These are phyloP conservation scores for Hericium erinaceus DNA, from an alignment of 768 basidiomycete species.

Conservation along the genomic window DNA sequence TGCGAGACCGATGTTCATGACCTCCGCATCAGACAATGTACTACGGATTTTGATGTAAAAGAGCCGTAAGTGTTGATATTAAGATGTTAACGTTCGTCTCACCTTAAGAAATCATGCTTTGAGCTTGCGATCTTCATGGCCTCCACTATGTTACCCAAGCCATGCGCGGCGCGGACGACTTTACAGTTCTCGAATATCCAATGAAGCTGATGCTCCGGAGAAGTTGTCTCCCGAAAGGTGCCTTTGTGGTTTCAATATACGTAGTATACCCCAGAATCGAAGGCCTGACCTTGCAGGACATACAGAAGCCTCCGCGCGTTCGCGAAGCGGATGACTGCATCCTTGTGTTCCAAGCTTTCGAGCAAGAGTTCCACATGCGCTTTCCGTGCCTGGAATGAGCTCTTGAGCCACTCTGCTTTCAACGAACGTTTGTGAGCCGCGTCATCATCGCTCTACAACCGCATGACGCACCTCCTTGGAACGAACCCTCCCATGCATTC, in stretches of 20 bases:
- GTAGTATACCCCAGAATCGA: constrained; percentile 1
- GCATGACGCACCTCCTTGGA: constrained; percentile 52
- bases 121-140: constrained; percentile 85
- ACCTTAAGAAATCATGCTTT: constrained; percentile 82
- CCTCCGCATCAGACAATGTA: constrained; percentile 67
- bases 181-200: constrained; percentile 95
- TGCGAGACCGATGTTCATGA: constrained; percentile 61
- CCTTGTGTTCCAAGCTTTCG: constrained; percentile 80
- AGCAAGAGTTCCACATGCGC: constrained; percentile 72
- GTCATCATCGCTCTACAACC: constrained; percentile 2
- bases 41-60: constrained; percentile 28
- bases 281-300: constrained; percentile 66
- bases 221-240: constrained; percentile 83
- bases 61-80: background rate
- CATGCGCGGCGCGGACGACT: constrained; percentile 75
- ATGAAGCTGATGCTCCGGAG: constrained; percentile 89
- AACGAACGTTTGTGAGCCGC: constrained; percentile 7
- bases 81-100: constrained; percentile 8
- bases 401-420: constrained; percentile 69
- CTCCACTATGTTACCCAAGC: constrained; percentile 71
- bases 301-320: constrained; percentile 86
- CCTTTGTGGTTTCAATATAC: constrained; percentile 34
- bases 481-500: constrained; percentile 82
- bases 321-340: constrained; percentile 75
- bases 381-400: constrained; percentile 49